Evolutionary conservation across 2,329 filamentous ascomycete genomes (phyloP), one percentile per base, ranked within the genome.

Genomic region (Bipolaris cookei): DNA sequence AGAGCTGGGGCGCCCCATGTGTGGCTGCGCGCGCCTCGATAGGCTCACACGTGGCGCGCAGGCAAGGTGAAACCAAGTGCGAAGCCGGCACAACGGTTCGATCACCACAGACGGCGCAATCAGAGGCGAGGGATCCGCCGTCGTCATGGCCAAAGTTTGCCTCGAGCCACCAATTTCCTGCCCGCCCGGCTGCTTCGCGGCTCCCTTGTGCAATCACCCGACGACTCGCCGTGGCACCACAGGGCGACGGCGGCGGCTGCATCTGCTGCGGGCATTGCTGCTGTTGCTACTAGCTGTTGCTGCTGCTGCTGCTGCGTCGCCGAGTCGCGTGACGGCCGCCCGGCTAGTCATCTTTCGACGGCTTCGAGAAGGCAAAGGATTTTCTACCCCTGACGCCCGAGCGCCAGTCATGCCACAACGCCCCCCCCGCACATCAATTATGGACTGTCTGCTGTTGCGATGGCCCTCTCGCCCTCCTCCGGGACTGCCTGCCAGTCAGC

Each of bases 291-390:
- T 25, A 25, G 25, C 8, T 28, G 25, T 5, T 28, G 3, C 25
- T 28, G 3, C 25, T 28, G 7, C 25, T 8, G 6, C 23, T 28
- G 25, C 8, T 28, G 25, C 25, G 7, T 28, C 25, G n/a, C 38
- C 51, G 59, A 67, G 67, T 70, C 69, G 69, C 65, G 67, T 72
- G 70, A 71, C 58, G 56, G 52, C 51, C 58, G 34, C 54, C 21
- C 51, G 54, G 51, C 35, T 30, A 34, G 21, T 41, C 23, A 47
- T 53, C 64, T 63, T 59, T 60, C 58, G 58, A 28, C 51, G 56
- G 23, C 59, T 69, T 73, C 69, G 65, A 70, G 69, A 72, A 74
- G 66, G 54, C 34, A 25, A 54, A 61, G 61, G 55, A 49, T 54
- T 32, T 64, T 59, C 30, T 48, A 63, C 65, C 70, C 69, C 66